These are phyloP conservation scores for Astrephomene gubernaculifera DNA, from an alignment of 139 green algal species.

Conservation along the genomic window DNA sequence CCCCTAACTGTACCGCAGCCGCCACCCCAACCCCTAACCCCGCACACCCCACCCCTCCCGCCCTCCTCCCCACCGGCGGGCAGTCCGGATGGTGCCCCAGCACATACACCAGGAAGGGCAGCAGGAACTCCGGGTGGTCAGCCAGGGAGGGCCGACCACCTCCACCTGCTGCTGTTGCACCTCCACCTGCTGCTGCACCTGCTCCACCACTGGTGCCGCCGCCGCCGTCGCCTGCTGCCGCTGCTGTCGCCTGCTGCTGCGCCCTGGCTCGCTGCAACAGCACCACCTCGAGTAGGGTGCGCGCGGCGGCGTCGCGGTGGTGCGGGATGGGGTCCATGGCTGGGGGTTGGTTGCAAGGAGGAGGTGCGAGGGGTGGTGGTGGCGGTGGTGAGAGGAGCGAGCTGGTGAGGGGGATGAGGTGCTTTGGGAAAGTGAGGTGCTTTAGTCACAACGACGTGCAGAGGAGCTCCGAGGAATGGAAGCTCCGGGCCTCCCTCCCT, in stretches of 20 bases:
- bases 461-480: too few relatives aligned
- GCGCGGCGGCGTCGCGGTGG: slow-evolving; percentile 52
- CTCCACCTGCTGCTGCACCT: neutral
- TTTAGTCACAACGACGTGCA: too few relatives aligned
- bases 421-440: neutral
- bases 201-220: neutral
- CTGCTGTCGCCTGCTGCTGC: slow-evolving; percentile 37
- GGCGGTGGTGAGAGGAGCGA: neutral
- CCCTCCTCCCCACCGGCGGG: slow-evolving; percentile 57
- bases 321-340: slow-evolving; percentile 58
- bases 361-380: neutral
- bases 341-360: neutral
- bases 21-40: too few relatives aligned
- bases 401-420: neutral
- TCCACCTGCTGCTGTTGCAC: neutral
- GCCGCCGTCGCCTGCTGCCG: slow-evolving; percentile 3
- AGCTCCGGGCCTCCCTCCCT: too few relatives aligned
- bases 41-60: neutral
- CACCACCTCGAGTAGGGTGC: slow-evolving; percentile 53
- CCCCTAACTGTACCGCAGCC: too few relatives aligned
- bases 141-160: slow-evolving; percentile 61
- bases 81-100: slow-evolving; percentile 91
- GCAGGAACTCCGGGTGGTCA: slow-evolving; percentile 82
- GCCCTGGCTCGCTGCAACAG: slow-evolving; percentile 28
- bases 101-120: slow-evolving; percentile 82